Evolutionary conservation across 192 early-diverging fungal species (phyloP).

Genomic region (Haplosporangium gracile): DNA sequence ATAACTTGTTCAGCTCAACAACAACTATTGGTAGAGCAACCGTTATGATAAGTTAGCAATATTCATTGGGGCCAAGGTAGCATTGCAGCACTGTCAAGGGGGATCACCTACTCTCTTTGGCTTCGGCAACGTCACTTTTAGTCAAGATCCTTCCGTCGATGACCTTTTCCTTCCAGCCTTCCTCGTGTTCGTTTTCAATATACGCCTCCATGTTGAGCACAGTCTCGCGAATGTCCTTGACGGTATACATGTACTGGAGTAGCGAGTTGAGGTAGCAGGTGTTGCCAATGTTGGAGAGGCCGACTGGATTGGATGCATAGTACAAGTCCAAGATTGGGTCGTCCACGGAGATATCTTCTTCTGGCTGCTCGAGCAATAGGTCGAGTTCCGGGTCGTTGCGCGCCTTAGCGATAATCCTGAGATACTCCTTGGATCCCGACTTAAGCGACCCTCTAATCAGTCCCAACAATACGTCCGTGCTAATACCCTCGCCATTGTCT

Average conservation of each 20-base stretch:
- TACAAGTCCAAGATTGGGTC: conserved; percentile 28
- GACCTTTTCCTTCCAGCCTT: conserved; percentile 56
- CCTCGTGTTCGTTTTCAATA: conserved; percentile 47
- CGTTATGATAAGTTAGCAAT: neutral
- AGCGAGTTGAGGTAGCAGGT: conserved; percentile 93
- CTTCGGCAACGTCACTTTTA: conserved; percentile 56
- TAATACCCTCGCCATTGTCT: conserved; percentile 40
- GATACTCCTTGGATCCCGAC: conserved; percentile 34
- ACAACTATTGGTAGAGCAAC: conserved; percentile 21
- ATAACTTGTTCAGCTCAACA: conserved; percentile 31
- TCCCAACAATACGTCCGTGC: conserved; percentile 53
- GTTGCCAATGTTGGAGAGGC: conserved; percentile 86
- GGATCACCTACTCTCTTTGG: conserved; percentile 62
- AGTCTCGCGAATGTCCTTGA: conserved; percentile 71
- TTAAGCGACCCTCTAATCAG: conserved; percentile 38
- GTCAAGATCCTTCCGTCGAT: conserved; percentile 63
- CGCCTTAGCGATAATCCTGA: conserved; percentile 46
- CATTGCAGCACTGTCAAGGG: neutral
- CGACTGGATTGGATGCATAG: conserved; percentile 70
- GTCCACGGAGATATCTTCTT: conserved; percentile 45
- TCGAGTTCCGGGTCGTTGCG: conserved; percentile 24
- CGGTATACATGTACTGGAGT: conserved; percentile 80
- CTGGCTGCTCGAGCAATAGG: neutral
- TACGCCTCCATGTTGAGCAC: conserved; percentile 69
- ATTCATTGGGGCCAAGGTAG: neutral